A percentile compares a stretch with the other conserved stretches of the same genome.
Conservation (phyloP, 2,329 filamentous ascomycete species). For the Dryadomyces quercivorus region DNA sequence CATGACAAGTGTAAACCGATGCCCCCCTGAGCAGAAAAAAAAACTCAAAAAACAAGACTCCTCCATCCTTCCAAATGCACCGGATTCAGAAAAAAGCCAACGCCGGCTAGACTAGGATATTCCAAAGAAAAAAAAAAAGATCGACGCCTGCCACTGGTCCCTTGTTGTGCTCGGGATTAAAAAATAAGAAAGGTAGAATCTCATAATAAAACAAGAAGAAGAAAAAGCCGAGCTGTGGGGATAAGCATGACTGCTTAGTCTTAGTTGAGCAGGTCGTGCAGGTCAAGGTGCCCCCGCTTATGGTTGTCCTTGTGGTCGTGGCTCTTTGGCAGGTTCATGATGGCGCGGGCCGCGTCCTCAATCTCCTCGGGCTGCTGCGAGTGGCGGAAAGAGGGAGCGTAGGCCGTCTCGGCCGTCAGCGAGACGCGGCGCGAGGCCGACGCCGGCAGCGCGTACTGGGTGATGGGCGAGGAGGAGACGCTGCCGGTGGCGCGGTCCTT, state of each 20-base stretch:
- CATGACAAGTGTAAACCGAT: background rate
- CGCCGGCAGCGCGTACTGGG: too few species aligned
- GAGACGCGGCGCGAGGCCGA: too few species aligned
- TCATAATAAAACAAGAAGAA: background rate
- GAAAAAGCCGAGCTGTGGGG: background rate
- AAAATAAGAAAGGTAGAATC: background rate
- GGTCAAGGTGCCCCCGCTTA: background rate
- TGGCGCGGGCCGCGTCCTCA: background rate
- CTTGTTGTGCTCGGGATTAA: background rate
- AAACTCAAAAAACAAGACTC: background rate
- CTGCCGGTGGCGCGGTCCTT: background rate
- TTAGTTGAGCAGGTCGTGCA: conserved; percentile 3
- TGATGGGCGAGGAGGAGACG: background rate
- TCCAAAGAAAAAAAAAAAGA: background rate
- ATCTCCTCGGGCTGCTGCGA: background rate
- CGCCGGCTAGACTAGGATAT: background rate
- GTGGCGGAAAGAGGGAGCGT: background rate
- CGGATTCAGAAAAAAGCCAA: background rate
- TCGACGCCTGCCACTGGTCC: background rate
- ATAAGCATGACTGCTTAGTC: background rate
- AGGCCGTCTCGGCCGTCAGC: background rate
- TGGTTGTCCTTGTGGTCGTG: background rate
- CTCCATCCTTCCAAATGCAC: background rate
- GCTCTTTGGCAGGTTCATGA: background rate
- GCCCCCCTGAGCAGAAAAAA: background rate